A percentile compares a stretch with the other conserved stretches of the same genome.
Conservation (phyloP, 1,284 basidiomycete species). For the Meripilus lineatus region DNA sequence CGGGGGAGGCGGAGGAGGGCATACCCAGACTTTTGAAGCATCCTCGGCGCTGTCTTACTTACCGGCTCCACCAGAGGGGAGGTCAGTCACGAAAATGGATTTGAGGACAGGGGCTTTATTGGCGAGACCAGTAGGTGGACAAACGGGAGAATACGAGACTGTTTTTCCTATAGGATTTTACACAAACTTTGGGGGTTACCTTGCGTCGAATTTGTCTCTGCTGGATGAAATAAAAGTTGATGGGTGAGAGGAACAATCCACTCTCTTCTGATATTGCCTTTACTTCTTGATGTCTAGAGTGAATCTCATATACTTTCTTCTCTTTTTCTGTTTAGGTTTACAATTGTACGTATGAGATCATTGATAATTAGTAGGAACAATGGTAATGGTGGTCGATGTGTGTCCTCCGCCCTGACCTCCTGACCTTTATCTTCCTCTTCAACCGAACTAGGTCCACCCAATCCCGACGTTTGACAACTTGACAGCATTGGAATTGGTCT, state of each 20-base stretch:
- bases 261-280: too few relatives aligned
- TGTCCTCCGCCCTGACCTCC: constrained; percentile 5
- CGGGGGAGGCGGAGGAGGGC: constrained; percentile 6
- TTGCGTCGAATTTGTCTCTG: constrained; percentile 50
- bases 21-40: constrained; percentile 42
- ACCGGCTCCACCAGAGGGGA: constrained; percentile 41
- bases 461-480: constrained; percentile 58
- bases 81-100: constrained; percentile 67
- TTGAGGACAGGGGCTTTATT: constrained; percentile 62
- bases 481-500: constrained; percentile 48
- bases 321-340: constrained; percentile 20
- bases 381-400: constrained; percentile 23
- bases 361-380: constrained; percentile 17
- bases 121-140: constrained; percentile 47
- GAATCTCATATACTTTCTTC: too few relatives aligned
- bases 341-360: constrained; percentile 20
- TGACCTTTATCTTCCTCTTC: too few relatives aligned
- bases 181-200: constrained; percentile 57
- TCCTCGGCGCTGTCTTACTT: constrained; percentile 48
- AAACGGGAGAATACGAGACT: constrained; percentile 46
- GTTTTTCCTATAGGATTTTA: constrained; percentile 75
- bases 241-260: constrained; percentile 59
- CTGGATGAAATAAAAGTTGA: constrained; percentile 53
- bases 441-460: constrained; percentile 69
- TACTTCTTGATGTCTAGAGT: neutral